Conservation (phyloP, 2,329 filamentous ascomycete species). For the Aspergillus candidus region DNA sequence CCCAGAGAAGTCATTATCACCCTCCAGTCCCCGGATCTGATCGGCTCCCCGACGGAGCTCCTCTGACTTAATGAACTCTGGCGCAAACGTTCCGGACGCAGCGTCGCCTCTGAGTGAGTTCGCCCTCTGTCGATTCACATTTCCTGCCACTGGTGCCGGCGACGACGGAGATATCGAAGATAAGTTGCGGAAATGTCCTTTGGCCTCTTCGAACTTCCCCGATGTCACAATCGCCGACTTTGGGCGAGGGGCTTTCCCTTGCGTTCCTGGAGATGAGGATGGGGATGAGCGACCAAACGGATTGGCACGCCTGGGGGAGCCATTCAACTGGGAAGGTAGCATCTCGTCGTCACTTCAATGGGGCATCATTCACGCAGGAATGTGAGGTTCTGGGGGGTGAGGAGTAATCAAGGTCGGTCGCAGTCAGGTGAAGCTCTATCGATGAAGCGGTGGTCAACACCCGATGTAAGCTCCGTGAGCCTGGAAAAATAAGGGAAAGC, state of each 20-base stretch:
- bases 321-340: slow-evolving; percentile 53
- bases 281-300: slow-evolving; percentile 61
- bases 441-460: slow-evolving; percentile 3
- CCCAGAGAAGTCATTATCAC: slow-evolving; percentile 97
- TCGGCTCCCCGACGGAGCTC: slow-evolving; percentile 58
- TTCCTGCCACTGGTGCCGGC: slow-evolving; percentile 38
- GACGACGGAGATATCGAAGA: slow-evolving; percentile 56
- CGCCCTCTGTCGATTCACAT: slow-evolving; percentile 42
- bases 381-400: slow-evolving; percentile 9
- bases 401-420: not conserved
- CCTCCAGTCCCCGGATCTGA: slow-evolving; percentile 69
- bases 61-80: slow-evolving; percentile 89
- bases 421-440: slow-evolving; percentile 2
- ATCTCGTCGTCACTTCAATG: slow-evolving; percentile 33
- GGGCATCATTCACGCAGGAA: slow-evolving; percentile 23
- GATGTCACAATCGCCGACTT: slow-evolving; percentile 69
- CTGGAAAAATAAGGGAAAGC: not conserved
- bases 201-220: slow-evolving; percentile 34
- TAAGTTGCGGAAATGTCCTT: slow-evolving; percentile 61
- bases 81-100: slow-evolving; percentile 79
- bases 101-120: slow-evolving; percentile 61
- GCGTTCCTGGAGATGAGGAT: slow-evolving; percentile 55
- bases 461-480: too few relatives aligned
- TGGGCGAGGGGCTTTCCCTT: slow-evolving; percentile 47
- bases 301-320: slow-evolving; percentile 70